Base-by-base conservation (phyloP, 176 grass and related monocot species). In the barley (Hordeum vulgare) region DNA sequence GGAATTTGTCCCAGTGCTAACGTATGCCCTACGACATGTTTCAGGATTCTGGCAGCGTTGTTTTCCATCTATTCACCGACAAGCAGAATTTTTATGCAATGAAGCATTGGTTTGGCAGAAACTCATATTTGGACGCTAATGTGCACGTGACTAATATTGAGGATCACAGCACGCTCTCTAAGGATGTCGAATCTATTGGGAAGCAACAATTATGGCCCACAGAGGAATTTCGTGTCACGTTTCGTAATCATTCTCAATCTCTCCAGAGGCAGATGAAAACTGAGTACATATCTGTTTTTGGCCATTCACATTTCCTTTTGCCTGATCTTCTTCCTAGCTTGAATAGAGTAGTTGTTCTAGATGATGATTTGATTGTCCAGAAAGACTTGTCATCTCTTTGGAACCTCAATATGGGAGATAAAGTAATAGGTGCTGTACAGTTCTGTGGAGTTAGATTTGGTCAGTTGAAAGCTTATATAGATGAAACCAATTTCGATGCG, bases 301-400 rank as follows among this genome's bases (percentile, higher is more conserved):
- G 93, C 34, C 91, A 89, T 80, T 99, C 96, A 51, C 85, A 96
- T 77, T 96, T 94, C 80, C 78, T 99, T 18, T 80, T 99, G 49
- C 83, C 96, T 24, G 85, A 94, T 23, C 90, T 99, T 87, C 92
- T 99, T 89, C 87, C 91, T 17, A 74, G 76, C 72, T 77, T 96
- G 74, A 91, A 95, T 31, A 88, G 78, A 78, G 78, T 90, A 2
- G 42, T 97, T 9, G 54, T 97, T 70, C 84, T 97, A 25, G 94
- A 94, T 44, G 94, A 97, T 90, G 94, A 97, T 86, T 82, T 97
- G 80, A 85, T 97, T 89, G 91, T 97, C 66, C 89, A 94, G 80
- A 85, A 78, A 61, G 91, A 92, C 79, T 76, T 97, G 72, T 97
- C 89, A 83, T 80, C 54, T 63, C 83, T 97, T 39, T 97, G 91